Percentiles rank a stretch among this genome's conserved stretches.
phyloP scores from a whole-genome alignment of 1,139 yeast species.

The Torulaspora globosa region DNA sequence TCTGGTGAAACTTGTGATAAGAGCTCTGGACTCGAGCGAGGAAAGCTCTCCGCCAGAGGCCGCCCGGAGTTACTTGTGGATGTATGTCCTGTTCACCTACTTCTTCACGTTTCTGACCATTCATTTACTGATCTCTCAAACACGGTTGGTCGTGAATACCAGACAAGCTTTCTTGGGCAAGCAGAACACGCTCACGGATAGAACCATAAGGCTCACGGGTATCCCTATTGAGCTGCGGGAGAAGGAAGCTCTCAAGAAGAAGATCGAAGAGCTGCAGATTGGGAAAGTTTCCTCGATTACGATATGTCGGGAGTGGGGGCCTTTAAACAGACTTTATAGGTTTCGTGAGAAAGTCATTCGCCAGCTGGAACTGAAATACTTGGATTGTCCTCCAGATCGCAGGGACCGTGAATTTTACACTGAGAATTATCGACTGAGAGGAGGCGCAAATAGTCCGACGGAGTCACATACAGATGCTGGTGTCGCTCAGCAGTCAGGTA shows the following conservation, averaged over 20 bases:
- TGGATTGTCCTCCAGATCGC: conserved; percentile 48
- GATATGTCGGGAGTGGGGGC: conserved; percentile 82
- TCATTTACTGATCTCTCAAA: conserved; percentile 59
- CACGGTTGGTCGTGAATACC: conserved; percentile 64
- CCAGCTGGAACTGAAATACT: conserved; percentile 70
- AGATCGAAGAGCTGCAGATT: conserved; percentile 71
- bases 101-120: conserved; percentile 70
- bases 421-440: conserved; percentile 28
- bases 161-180: conserved; percentile 82
- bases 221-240: conserved; percentile 80
- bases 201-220: conserved; percentile 85
- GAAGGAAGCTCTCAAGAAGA: conserved; percentile 61
- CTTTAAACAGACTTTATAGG: conserved; percentile 59
- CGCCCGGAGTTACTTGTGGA: conserved; percentile 49
- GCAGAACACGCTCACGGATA: conserved; percentile 86
- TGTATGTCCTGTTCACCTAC: conserved; percentile 84
- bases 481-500: conserved; percentile 15
- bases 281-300: conserved; percentile 75
- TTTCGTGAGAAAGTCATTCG: conserved; percentile 52
- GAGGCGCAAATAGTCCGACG: conserved; percentile 11
- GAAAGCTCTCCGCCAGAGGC: conserved; percentile 24
- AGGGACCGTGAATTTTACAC: conserved; percentile 22
- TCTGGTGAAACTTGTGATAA: conserved; percentile 7
- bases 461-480: conserved; percentile 4
- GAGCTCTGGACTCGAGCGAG: conserved; percentile 7